Conservation (phyloP, 768 basidiomycete genomes). For the Vishniacozyma victoriae region DNA sequence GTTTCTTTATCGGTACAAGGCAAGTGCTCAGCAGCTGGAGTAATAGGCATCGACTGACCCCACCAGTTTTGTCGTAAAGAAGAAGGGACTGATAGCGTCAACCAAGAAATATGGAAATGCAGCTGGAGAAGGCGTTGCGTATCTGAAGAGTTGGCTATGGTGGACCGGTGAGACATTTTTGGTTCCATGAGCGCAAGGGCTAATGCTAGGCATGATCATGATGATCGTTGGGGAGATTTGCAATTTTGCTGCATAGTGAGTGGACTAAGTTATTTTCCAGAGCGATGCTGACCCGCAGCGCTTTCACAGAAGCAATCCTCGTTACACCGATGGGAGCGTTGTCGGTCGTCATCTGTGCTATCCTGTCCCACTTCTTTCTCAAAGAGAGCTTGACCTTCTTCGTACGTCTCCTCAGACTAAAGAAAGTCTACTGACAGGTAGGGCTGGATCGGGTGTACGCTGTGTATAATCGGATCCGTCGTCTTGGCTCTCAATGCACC, state of each 20-base stretch:
- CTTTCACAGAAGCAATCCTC: conserved; percentile 85
- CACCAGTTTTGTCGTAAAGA: conserved; percentile 92
- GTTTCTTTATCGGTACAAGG: conserved; percentile 70
- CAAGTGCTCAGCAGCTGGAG: conserved; percentile 4
- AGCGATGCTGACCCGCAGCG: conserved; percentile 56
- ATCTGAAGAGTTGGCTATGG: conserved; percentile 88
- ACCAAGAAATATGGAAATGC: conserved; percentile 41
- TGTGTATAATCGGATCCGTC: conserved; percentile 81
- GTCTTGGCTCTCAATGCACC: conserved; percentile 81
- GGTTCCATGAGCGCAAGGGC: background rate
- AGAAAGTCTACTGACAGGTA: conserved; percentile 2
- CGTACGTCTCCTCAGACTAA: conserved; percentile 21
- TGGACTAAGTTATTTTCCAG: background rate
- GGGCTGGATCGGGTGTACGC: conserved; percentile 88
- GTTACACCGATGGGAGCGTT: conserved; percentile 95
- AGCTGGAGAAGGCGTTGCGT: conserved; percentile 83
- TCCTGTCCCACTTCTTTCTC: conserved; percentile 86
- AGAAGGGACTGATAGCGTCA: conserved; percentile 71
- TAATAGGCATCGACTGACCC: background rate
- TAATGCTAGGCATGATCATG: conserved; percentile 68
- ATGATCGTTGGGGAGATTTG: conserved; percentile 70
- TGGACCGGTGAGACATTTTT: conserved; percentile 56
- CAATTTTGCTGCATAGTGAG: conserved; percentile 46
- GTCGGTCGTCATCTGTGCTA: conserved; percentile 90
- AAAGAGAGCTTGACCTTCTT: conserved; percentile 90